Evolutionary conservation across 179 eudicot genomes (phyloP), one percentile per base, ranked within the genome.

Genomic region (Silene coronaria): DNA sequence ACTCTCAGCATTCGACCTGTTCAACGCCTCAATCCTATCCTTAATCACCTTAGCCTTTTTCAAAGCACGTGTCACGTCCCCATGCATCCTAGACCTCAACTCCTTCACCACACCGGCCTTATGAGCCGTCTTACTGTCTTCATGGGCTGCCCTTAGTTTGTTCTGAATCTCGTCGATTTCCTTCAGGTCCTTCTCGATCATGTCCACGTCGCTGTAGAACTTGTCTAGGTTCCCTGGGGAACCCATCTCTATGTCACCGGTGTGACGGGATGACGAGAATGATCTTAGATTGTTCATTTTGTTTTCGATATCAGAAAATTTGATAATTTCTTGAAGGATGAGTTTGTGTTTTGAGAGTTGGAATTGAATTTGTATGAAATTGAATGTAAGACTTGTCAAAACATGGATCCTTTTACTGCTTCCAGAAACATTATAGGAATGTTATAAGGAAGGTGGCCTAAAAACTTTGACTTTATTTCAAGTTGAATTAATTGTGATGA

Each of bases 181-280:
- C 12, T 76, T 62, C 27, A 91, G 83, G 34, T 90, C 92, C 5
- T 83, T 83, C 27, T 91, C 85, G 57, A 91, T 78, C 1, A 79
- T 83, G 38, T 84, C 97, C 4, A 90, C 94, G 38, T 91, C 97
- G 21, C 74, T 76, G 81, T 88, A 91, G 82, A 90, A 91, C 73
- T 80, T 85, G 77, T 91, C 97, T 34, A 90, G 89, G 76, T 90
- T 87, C 21, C 53, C 70, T 16, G 74, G 55, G 22, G 19, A 17
- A 36, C 79, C 81, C 86, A 86, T 79, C 77, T 82, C 84, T 53
- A 84, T 65, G 80, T 75, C 69, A 42, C 75, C 71, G 67, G 73
- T 22, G 74, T 76, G 75, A 4, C 72, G 77, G 24, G 91, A 81
- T 75, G 85, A 91, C 0, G 93, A 88, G 16, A 84, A 69, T 2